A percentile compares a stretch with the other conserved stretches of the same genome.
These are phyloP conservation scores for Miamiensis avidus DNA, from an alignment of 169 alveolate genomes.

Conservation along the genomic window DNA sequence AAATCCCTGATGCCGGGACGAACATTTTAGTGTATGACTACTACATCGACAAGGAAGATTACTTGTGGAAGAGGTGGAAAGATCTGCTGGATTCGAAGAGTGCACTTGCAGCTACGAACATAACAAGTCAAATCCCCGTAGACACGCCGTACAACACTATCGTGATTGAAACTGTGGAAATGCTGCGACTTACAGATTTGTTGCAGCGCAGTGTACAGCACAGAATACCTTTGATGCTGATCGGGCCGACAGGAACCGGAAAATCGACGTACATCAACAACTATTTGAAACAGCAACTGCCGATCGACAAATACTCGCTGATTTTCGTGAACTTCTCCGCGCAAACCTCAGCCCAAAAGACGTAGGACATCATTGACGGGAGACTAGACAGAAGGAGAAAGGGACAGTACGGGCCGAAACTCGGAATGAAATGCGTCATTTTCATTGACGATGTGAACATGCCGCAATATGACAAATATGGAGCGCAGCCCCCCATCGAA, in stretches of 20 bases:
- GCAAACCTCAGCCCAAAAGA: conserved; percentile 64
- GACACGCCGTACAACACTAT: conserved; percentile 64
- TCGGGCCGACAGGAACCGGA: conserved; percentile 87
- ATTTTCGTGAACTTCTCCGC: conserved; percentile 68
- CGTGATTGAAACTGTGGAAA: conserved; percentile 75
- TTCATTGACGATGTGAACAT: conserved; percentile 81
- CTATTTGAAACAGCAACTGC: conserved; percentile 43
- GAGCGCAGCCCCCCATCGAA: conserved; percentile 83
- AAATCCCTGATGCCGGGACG: conserved; percentile 61
- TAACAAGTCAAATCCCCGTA: conserved; percentile 52
- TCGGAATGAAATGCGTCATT: conserved; percentile 68
- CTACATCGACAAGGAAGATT: conserved; percentile 57
- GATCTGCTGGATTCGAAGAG: conserved; percentile 49
- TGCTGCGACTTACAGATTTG: conserved; percentile 60
- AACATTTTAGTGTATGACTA: conserved; percentile 60
- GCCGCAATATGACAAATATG: conserved; percentile 81
- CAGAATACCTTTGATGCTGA: conserved; percentile 62
- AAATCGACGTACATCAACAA: conserved; percentile 65
- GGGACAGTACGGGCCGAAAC: conserved; percentile 77
- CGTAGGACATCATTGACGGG: conserved; percentile 67
- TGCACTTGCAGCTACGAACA: conserved; percentile 29
- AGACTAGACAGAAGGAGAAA: conserved; percentile 78
- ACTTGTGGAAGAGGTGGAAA: conserved; percentile 73
- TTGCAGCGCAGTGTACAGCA: conserved; percentile 60
- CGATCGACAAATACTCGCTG: conserved; percentile 60